Evolutionary conservation across 2,329 filamentous ascomycete species (phyloP).

Genomic region (Berkeleyomyces basicola): DNA sequence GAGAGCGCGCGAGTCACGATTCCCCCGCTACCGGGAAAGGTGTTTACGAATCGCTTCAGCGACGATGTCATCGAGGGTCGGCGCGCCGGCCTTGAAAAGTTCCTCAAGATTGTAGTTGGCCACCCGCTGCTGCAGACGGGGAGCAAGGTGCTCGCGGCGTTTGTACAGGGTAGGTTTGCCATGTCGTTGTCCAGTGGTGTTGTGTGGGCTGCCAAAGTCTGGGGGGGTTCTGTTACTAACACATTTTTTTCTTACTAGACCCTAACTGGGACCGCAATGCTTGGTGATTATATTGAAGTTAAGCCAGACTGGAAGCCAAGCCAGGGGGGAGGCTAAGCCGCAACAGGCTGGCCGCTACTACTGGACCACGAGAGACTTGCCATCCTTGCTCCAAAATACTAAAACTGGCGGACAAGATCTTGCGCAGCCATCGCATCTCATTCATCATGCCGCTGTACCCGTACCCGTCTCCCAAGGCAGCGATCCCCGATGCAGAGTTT

Average conservation of each 20-base stretch:
- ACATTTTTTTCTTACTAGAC: constrained; percentile 30
- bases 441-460: neutral
- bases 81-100: constrained; percentile 79
- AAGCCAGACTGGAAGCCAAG: neutral
- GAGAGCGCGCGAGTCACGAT: constrained; percentile 91
- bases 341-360: neutral
- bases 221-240: neutral
- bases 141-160: constrained; percentile 87
- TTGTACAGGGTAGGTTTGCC: constrained; percentile 64
- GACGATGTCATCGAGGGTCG: constrained; percentile 97
- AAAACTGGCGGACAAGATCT: too few relatives aligned
- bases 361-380: neutral
- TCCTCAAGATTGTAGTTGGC: constrained; percentile 92
- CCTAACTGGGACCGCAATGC: constrained; percentile 84
- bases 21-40: constrained; percentile 86
- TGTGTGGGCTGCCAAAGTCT: neutral
- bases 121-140: constrained; percentile 94
- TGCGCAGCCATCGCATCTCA: too few relatives aligned
- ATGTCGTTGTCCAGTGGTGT: neutral
- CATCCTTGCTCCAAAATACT: too few relatives aligned
- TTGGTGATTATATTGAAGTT: constrained; percentile 39
- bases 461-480: neutral
- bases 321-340: neutral
- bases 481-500: neutral
- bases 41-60: constrained; percentile 94